Evolutionary conservation across 306 rosid species (phyloP).

Genomic region (Sesbania bispinosa): DNA sequence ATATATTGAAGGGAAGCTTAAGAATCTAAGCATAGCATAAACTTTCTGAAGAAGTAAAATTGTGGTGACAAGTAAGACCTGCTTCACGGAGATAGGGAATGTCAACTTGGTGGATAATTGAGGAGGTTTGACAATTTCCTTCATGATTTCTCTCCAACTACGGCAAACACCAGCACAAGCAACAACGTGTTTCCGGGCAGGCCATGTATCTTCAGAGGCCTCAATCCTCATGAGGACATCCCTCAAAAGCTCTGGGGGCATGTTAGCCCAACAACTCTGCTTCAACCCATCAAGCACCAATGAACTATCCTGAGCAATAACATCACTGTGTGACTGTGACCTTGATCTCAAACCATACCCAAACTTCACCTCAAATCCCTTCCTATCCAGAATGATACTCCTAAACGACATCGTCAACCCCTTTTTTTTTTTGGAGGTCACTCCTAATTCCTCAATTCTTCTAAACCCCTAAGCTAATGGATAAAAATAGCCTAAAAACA

Average conservation of each 20-base stretch:
- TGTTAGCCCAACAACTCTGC: constrained; percentile 96
- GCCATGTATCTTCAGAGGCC: constrained; percentile 82
- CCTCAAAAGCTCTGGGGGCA: constrained; percentile 91
- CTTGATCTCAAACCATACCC: constrained; percentile 72
- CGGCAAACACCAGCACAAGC: constrained; percentile 94
- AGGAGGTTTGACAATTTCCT: constrained; percentile 75
- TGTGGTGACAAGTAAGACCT: constrained; percentile 37
- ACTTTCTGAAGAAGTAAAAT: neutral
- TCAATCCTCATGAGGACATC: constrained; percentile 88
- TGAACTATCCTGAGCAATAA: constrained; percentile 36
- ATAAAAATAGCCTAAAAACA: neutral
- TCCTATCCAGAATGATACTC: constrained; percentile 67
- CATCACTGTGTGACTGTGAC: constrained; percentile 74
- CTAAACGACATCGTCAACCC: constrained; percentile 54
- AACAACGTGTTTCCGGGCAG: constrained; percentile 65
- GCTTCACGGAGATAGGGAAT: constrained; percentile 84
- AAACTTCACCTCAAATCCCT: constrained; percentile 71
- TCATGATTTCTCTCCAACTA: constrained; percentile 83
- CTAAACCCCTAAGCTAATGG: neutral
- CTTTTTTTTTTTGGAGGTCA: no score
- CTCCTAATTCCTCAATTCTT: neutral
- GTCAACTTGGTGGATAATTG: constrained; percentile 81
- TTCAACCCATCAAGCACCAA: constrained; percentile 55
- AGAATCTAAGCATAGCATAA: neutral
- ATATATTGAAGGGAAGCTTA: neutral